Base-by-base conservation (phyloP, 805 yeast species). In the Barnettozyma salicaria region DNA sequence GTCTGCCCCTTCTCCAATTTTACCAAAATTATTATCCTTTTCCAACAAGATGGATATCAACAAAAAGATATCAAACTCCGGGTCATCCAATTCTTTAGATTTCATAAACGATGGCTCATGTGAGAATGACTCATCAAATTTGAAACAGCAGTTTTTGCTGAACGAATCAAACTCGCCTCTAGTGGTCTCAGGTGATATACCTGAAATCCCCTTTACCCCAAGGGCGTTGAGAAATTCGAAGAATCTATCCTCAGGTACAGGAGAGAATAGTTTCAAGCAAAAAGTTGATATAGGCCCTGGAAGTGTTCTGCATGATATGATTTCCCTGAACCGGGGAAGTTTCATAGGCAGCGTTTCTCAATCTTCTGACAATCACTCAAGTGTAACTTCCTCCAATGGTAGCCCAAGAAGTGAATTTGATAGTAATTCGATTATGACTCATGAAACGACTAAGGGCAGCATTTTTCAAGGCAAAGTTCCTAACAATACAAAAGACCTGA, bases 51-150 rank as follows among this genome's bases (percentile, higher is more conserved):
- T 22, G 19, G 31, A 36, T 6, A 39, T 37, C 8, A 14, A 42
- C 7, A 17, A 32, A 16, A 48, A 47, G 34, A 28, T 48, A 13
- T 11, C 53, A 8, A 27, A 23, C 13, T 48, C 55, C 4, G 49
- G 40, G 16, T 52, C 58, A 2, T 32, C 47, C 4, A 43, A 40
- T 2, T 54, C 58, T 2, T 34, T 54, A 23, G 34, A 53, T 3
- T 47, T 43, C 25, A 54, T 54, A 28, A 54, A 54, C 26, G 59
- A 54, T 37, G 55, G 53, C 3, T 45, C 56, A n/a, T n/a, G n/a
- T n/a, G n/a, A n/a, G n/a, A n/a, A n/a, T n/a, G n/a, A n/a, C n/a
- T n/a, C n/a, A n/a, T n/a, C n/a, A n/a, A n/a, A n/a, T n/a, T n/a
- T n/a, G n/a, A n/a, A n/a, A n/a, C n/a, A n/a, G n/a, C n/a, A n/a